Percentiles rank a stretch among this genome's conserved stretches.
Conservation (phyloP, 192 early-diverging fungal species). For the Coemansia reversa region DNA sequence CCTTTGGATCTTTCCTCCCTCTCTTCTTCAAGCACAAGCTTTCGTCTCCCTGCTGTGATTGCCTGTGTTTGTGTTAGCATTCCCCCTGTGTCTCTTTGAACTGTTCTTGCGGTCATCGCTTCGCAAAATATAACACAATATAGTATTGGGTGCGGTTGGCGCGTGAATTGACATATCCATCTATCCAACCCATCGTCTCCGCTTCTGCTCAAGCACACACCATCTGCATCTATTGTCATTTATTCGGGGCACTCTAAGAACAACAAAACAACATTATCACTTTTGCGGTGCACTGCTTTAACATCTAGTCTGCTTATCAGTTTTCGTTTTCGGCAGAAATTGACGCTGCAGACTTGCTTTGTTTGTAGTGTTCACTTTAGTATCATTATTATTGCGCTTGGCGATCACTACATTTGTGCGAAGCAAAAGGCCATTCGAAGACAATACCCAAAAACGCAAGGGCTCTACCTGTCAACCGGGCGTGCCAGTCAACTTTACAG, state of each 20-base stretch:
- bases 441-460: neutral
- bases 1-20: neutral
- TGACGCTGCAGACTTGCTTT: neutral
- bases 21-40: constrained; percentile 1
- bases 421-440: neutral
- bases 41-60: neutral
- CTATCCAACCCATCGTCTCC: neutral
- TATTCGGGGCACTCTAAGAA: neutral
- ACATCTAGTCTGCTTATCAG: neutral
- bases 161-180: neutral
- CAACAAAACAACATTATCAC: neutral
- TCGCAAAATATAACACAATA: neutral
- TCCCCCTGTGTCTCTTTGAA: constrained; percentile 2
- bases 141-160: neutral
- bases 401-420: neutral
- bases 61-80: neutral
- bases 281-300: neutral
- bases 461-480: too few species aligned
- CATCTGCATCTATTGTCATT: neutral
- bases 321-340: neutral
- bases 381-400: neutral
- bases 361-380: neutral
- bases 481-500: neutral
- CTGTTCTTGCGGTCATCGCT: neutral
- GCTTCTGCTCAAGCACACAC: neutral